Evolutionary conservation across 2,329 filamentous ascomycete species (phyloP), one percentile per base, ranked within the genome.

Genomic region (Pseudodiploospora longispora): DNA sequence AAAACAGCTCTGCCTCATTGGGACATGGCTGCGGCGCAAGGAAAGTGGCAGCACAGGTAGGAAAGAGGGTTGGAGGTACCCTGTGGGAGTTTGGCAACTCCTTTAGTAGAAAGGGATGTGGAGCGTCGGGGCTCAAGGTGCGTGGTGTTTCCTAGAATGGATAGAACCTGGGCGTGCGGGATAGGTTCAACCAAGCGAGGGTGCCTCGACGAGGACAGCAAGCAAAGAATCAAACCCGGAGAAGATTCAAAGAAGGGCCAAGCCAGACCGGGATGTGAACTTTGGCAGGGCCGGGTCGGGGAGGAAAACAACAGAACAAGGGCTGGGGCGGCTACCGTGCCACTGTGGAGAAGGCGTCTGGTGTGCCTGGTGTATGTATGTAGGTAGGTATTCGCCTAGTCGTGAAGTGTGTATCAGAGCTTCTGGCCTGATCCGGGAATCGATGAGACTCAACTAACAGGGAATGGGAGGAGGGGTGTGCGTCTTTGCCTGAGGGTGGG

Each of bases 1-100:
- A 59, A 62, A 56, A 58, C 61, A 59, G 62, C 58, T 59, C 63
- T 65, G 60, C 66, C 65, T 69, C 66, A 70, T 72, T 65, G 66
- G 66, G 63, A 59, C 61, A 65, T 63, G 58, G 54, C 48, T 60
- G 58, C 30, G 43, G 40, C 57, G 49, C 51, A 52, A 59, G 59
- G 63, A 61, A 61, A 62, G 55, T 61, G 59, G 60, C 64, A 64
- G 62, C 55, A 41, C 34, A 47, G 45, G 27, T 47, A 40, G 59
- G 2, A 19, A 58, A 58, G 55, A 59, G 59, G 56, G 57, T 56
- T 57, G 57, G 62, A 37, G 44, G 30, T 43, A 43, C 44, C 44
- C 44, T 47, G 44, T 47, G 34, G 41, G 44, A 32, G 36, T 38
- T 42, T 43, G 43, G 44, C 41, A 47, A 42, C 41, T 36, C 43